Conservation (phyloP, 83 land plant genomes). For the Diphasiastrum complanatum region DNA sequence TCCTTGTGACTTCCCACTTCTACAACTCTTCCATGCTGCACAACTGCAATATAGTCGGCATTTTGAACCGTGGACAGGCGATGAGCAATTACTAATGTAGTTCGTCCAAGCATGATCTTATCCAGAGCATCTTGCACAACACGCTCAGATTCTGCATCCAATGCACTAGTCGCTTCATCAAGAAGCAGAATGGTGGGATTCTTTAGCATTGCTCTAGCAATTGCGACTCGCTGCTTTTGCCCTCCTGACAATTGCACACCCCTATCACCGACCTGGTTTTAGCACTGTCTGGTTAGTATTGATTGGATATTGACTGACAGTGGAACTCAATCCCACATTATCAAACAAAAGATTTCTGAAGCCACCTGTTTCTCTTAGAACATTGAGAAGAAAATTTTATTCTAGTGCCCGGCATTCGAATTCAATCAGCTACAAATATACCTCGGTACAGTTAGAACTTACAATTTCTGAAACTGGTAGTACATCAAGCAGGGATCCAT, state of each 20-base stretch:
- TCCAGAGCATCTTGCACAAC: constrained; percentile 19
- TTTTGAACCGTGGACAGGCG: constrained; percentile 13
- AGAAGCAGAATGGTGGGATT: constrained; percentile 17
- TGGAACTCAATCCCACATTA: too few species aligned
- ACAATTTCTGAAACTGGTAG: too few species aligned
- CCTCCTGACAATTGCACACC: constrained; percentile 23
- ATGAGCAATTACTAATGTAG: constrained; percentile 13
- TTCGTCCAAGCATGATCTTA: constrained; percentile 12
- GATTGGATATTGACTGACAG: too few species aligned
- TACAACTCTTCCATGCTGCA: constrained; percentile 10
- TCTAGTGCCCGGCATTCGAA: too few species aligned
- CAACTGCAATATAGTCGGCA: constrained; percentile 6
- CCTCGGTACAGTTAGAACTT: too few species aligned
- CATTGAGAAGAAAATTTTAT: background rate
- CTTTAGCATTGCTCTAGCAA: constrained; percentile 25
- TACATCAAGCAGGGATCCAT: too few species aligned
- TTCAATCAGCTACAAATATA: too few species aligned
- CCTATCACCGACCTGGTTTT: constrained; percentile 24
- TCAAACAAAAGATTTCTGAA: background rate
- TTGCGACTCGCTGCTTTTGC: too few species aligned
- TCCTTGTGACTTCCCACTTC: constrained; percentile 16
- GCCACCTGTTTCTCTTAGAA: background rate
- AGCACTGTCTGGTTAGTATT: background rate
- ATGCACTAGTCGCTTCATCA: too few species aligned
- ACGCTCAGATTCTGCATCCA: constrained; percentile 15